phyloP scores from a whole-genome alignment of 306 rosid genomes.

The Echinosophora koreensis region DNA sequence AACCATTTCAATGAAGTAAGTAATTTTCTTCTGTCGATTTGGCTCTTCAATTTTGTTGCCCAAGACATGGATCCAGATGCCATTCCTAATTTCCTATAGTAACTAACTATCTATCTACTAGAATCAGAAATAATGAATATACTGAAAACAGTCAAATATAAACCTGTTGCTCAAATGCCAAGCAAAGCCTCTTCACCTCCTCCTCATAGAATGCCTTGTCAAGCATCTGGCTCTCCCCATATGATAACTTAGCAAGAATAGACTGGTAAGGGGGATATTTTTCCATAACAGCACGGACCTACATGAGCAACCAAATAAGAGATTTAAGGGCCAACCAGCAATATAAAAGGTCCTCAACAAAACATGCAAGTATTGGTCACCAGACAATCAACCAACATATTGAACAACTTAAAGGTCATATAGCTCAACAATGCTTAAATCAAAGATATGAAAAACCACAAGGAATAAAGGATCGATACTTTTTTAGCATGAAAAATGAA shows the following conservation, averaged over 20 bases:
- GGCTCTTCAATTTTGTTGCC: not conserved
- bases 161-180: constrained; percentile 98
- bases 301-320: constrained; percentile 43
- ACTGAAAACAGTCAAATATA: not conserved
- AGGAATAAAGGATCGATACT: not conserved
- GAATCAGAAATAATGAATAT: not conserved
- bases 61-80: constrained; percentile 21
- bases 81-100: not conserved
- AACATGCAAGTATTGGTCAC: not conserved
- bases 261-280: constrained; percentile 96
- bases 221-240: constrained; percentile 97
- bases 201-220: constrained; percentile 99
- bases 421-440: not conserved
- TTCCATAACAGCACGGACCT: constrained; percentile 95
- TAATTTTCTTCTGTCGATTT: constrained; percentile 6
- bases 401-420: constrained; percentile 12
- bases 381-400: not conserved
- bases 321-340: constrained; percentile 23
- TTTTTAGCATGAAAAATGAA: not conserved
- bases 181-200: constrained; percentile 98
- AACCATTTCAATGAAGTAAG: constrained; percentile 10
- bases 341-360: constrained; percentile 12
- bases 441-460: not conserved
- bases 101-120: not conserved
- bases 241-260: constrained; percentile 84